Base-by-base conservation (phyloP, 2,329 filamentous ascomycete species). In the Nemania sp. region DNA sequence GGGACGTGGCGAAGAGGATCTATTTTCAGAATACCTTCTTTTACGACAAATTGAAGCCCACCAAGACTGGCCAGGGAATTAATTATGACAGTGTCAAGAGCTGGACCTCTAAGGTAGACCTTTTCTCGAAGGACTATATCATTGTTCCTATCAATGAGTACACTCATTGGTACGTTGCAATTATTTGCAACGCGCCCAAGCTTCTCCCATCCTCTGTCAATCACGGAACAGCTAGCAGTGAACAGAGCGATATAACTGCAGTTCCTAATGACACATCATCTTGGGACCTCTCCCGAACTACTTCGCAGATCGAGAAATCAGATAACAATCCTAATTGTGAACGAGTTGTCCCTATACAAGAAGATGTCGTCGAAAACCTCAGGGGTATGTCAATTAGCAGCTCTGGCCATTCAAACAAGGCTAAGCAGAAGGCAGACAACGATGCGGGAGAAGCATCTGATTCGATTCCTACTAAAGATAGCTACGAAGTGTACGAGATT, bases 11-110 rank as follows among this genome's bases (percentile, higher is more conserved):
- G 0, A 83, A 88, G 67, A 88, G 89, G 59, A 89, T 97, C 3
- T 93, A 97, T 77, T 92, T 97, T 73, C 95, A 97, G 83, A 98
- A 94, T 77, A 96, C 93, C 0, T 97, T 93, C 80, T 98, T 98
- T 80, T 98, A 92, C 76, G 89, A 91, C 22, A 91, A 90, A 55
- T 85, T 98, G 52, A 93, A 87, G 20, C 90, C 88, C 35, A 80
- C 80, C 7, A 79, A 80, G 18, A 85, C 84, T 65, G 84, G 88
- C 41, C 82, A 82, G 56, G 81, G 79, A 0, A 92, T 97, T 80
- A 94, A 97, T 74, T 98, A 97, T 76, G 88, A 92, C 27, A 91
- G 89, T 4, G 94, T 99, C 64, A 89, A 91, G 77, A 88, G 89
- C 51, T 99, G 96, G 96, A 98, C 96, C 0, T 86, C 91, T 38